These are phyloP conservation scores for Manihot esculenta DNA, from an alignment of 441 rosid species.

Conservation along the genomic window DNA sequence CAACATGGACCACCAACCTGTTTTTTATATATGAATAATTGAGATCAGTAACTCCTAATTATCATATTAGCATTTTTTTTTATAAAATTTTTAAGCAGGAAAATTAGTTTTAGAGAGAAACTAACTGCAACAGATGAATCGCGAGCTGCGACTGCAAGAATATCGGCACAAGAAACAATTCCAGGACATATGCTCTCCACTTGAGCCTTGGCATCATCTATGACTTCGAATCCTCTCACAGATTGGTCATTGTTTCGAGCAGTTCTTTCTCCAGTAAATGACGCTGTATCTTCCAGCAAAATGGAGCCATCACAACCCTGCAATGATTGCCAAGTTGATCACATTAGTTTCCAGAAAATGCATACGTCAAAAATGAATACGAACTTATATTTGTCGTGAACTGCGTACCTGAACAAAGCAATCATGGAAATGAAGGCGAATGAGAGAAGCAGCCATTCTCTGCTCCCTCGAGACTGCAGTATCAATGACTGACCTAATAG, in stretches of 20 bases:
- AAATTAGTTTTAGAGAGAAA: too few relatives aligned
- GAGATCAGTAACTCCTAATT: too few relatives aligned
- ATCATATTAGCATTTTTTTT: too few relatives aligned
- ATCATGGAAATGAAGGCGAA: slow-evolving; percentile 39
- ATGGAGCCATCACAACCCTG: slow-evolving; percentile 45
- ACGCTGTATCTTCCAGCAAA: slow-evolving; percentile 24
- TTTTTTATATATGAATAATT: not conserved
- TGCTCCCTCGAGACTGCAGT: not conserved
- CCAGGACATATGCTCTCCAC: slow-evolving; percentile 31
- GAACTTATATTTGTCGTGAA: not conserved
- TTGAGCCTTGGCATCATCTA: slow-evolving; percentile 26
- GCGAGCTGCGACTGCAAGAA: slow-evolving; percentile 38
- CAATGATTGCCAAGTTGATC: not conserved
- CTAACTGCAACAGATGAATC: slow-evolving; percentile 25
- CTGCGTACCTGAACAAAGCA: slow-evolving; percentile 20
- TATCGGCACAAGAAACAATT: slow-evolving; percentile 39
- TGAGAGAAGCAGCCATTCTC: slow-evolving; percentile 19
- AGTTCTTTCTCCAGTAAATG: slow-evolving; percentile 28
- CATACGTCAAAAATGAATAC: not conserved
- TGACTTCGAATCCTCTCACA: slow-evolving; percentile 31
- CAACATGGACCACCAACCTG: slow-evolving; percentile 39
- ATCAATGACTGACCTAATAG: not conserved
- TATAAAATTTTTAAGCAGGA: too few relatives aligned
- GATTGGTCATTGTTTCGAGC: slow-evolving; percentile 28
- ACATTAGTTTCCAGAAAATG: not conserved